A percentile compares a stretch with the other conserved stretches of the same genome.
Evolutionary conservation across 2,329 filamentous ascomycete genomes (phyloP).

Genomic region (Emmonsiellopsis sp.): DNA sequence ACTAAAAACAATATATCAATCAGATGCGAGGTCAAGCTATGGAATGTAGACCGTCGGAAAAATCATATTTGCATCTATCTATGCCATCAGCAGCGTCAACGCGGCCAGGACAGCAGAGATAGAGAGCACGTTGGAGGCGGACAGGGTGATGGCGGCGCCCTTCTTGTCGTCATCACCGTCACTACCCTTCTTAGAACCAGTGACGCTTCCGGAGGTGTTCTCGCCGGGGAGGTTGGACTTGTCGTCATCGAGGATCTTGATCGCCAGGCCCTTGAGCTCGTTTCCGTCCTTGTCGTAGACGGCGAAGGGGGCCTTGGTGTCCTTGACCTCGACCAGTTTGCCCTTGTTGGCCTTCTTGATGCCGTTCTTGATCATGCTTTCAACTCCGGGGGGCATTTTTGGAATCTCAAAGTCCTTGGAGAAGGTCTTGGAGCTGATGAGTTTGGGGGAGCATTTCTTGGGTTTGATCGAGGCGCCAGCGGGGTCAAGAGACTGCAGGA

Average conservation of each 20-base stretch:
- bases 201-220: slow-evolving; percentile 20
- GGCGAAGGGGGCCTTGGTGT: slow-evolving; percentile 46
- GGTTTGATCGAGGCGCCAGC: slow-evolving; percentile 46
- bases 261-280: slow-evolving; percentile 54
- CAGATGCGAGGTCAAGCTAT: neutral
- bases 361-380: slow-evolving; percentile 67
- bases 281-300: slow-evolving; percentile 50
- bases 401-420: slow-evolving; percentile 73
- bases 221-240: slow-evolving; percentile 49
- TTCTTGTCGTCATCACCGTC: neutral
- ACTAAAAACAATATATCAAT: neutral
- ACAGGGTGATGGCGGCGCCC: slow-evolving; percentile 11
- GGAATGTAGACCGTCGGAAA: neutral
- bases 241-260: slow-evolving; percentile 45
- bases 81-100: slow-evolving; percentile 7
- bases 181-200: slow-evolving; percentile 11
- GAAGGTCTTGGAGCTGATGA: slow-evolving; percentile 62
- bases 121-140: slow-evolving; percentile 5
- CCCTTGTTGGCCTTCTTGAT: slow-evolving; percentile 56
- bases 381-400: slow-evolving; percentile 55
- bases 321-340: slow-evolving; percentile 52
- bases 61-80: neutral
- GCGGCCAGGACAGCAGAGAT: slow-evolving; percentile 3
- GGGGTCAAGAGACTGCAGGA: slow-evolving; percentile 56
- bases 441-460: slow-evolving; percentile 54